Evolutionary conservation across 257 asterid species (phyloP).

Genomic region (Echium plantagineum): DNA sequence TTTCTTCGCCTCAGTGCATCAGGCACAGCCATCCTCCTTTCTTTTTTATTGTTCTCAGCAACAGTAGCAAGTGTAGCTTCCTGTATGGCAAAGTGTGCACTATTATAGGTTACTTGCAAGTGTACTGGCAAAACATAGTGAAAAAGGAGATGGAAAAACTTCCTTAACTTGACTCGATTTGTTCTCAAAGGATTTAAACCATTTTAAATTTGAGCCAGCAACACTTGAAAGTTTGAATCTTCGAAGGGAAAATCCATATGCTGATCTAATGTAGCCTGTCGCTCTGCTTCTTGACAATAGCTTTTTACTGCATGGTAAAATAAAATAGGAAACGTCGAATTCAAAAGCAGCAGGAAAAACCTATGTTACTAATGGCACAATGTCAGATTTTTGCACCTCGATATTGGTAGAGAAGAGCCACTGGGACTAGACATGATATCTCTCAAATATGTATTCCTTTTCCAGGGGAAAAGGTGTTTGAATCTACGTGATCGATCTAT

Average conservation of each 20-base stretch:
- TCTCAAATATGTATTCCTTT: conserved; percentile 35
- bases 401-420: conserved; percentile 22
- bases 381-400: conserved; percentile 34
- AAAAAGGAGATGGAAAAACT: conserved; percentile 27
- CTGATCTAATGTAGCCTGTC: conserved; percentile 71
- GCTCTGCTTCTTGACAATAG: conserved; percentile 63
- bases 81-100: conserved; percentile 24
- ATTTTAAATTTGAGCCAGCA: conserved; percentile 73
- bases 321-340: too few relatives aligned
- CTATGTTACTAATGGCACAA: neutral
- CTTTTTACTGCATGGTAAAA: conserved; percentile 45
- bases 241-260: conserved; percentile 70
- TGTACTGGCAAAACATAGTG: neutral
- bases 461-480: conserved; percentile 42
- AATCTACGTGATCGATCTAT: conserved; percentile 32
- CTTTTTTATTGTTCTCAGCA: conserved; percentile 56
- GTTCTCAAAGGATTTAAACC: conserved; percentile 92
- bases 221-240: conserved; percentile 68
- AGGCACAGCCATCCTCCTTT: conserved; percentile 33
- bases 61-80: conserved; percentile 75
- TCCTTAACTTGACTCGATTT: conserved; percentile 56
- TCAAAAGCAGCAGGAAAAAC: too few relatives aligned
- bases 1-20: conserved; percentile 42
- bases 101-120: neutral
- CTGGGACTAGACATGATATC: neutral